A percentile compares a stretch with the other conserved stretches of the same genome.
phyloP scores from a whole-genome alignment of 2,329 filamentous ascomycete species.

The Pyrenophora graminea region DNA sequence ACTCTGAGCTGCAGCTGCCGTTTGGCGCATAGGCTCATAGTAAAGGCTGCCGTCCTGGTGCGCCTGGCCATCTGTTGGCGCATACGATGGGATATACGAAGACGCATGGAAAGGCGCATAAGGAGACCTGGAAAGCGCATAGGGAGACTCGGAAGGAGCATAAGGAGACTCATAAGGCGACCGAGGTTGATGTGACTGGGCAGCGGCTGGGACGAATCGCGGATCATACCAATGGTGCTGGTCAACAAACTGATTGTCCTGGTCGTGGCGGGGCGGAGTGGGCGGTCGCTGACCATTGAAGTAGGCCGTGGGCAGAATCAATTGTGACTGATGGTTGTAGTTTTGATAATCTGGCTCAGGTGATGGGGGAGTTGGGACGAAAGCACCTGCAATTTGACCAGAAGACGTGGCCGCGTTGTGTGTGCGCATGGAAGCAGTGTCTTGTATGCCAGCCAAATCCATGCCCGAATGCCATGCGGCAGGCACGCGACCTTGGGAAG shows the following conservation, averaged over 20 bases:
- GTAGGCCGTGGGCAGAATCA: neutral
- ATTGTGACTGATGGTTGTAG: neutral
- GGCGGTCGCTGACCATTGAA: neutral
- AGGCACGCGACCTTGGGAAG: constrained; percentile 4
- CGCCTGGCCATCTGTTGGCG: neutral
- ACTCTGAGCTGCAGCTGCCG: neutral
- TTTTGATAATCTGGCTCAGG: neutral
- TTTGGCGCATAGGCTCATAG: neutral
- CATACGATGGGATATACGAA: neutral
- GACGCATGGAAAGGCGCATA: neutral
- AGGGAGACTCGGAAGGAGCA: neutral
- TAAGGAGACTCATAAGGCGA: neutral
- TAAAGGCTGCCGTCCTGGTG: neutral
- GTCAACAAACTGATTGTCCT: neutral
- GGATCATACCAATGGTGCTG: neutral
- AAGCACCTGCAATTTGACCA: neutral
- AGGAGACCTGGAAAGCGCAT: too few species aligned
- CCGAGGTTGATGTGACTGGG: neutral
- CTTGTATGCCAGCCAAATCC: constrained; percentile 4
- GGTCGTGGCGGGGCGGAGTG: constrained; percentile 8
- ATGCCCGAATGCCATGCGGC: neutral
- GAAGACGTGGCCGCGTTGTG: neutral
- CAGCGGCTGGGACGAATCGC: neutral
- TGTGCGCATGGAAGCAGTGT: neutral
- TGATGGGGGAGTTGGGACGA: constrained; percentile 1